Evolutionary conservation across 345 rosid genomes (phyloP), one percentile per base, ranked within the genome.

Genomic region (Salix exigua): DNA sequence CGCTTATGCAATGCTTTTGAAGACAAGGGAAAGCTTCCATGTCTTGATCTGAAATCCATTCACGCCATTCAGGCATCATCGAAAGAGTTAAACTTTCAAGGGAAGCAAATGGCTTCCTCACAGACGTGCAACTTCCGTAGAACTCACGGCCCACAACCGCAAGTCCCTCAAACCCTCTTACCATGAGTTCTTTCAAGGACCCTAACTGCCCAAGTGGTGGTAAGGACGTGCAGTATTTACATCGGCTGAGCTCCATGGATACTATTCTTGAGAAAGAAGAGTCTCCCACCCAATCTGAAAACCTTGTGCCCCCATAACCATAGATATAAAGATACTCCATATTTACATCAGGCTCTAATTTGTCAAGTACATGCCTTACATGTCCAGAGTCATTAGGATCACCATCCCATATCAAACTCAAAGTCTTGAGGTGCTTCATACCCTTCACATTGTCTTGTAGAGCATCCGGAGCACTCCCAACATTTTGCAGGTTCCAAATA

Each of bases 141-240:
- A 74, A 63, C 38, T 68, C 75, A 10, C 21, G 44, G 9, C 70
- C 72, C 13, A 74, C 51, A 23, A 7, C 1, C 23, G 1, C 4
- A 4, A 73, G 31, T 2, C 13, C 35, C 61, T 44, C 10, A 6
- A 63, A 33, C 3, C 17, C 70, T 9, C 1, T 4, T 42, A 75
- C 71, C 1, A 23, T 5, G 2, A 70, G 75, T 2, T 46, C 14
- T 28, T 71, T 55, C 2, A 80, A 73, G 19, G 64, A 65, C 9
- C 40, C 62, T n/a, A 80, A 33, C 40, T 63, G 76, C 51, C 79
- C 83, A 21, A 75, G 75, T 2, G 83, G 46, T 31, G 83, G 70
- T 6, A 80, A 33, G 1, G 12, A 4, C 13, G 51, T 26, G 33
- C 72, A 71, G 31, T 76, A 28, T 26, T 58, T 68, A n/a, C 73